Conservation (phyloP, 2,329 filamentous ascomycete genomes). For the Magnaporthiopsis rhizophila region DNA sequence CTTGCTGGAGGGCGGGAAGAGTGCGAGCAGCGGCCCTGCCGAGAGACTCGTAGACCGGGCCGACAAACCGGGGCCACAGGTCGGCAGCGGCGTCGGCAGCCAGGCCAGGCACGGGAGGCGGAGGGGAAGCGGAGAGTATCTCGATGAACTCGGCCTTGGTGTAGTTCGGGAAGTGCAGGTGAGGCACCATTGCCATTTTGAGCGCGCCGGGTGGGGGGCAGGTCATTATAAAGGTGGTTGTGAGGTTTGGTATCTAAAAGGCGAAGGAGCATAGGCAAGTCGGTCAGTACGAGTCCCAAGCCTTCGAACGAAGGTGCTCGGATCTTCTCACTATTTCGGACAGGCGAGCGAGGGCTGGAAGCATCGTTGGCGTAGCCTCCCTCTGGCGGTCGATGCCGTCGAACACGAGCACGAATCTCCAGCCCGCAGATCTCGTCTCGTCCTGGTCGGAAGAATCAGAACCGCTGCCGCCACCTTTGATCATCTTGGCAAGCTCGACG, state of each 20-base stretch:
- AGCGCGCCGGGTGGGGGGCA: slow-evolving; percentile 62
- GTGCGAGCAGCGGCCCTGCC: slow-evolving; percentile 74
- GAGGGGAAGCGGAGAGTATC: slow-evolving; percentile 57
- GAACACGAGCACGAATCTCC: slow-evolving; percentile 73
- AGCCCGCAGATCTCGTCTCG: slow-evolving; percentile 14
- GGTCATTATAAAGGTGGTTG: slow-evolving; percentile 68
- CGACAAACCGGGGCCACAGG: slow-evolving; percentile 74
- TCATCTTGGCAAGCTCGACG: slow-evolving; percentile 60
- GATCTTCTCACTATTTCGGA: slow-evolving; percentile 58
- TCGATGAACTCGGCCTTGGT: slow-evolving; percentile 69
- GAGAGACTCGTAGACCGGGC: slow-evolving; percentile 80
- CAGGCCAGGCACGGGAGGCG: slow-evolving; percentile 39
- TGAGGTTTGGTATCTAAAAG: slow-evolving; percentile 66
- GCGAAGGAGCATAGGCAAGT: background rate
- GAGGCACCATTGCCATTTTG: slow-evolving; percentile 60
- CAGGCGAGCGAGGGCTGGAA: slow-evolving; percentile 73
- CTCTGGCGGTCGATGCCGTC: slow-evolving; percentile 81
- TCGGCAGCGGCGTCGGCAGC: slow-evolving; percentile 49
- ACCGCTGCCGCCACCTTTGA: slow-evolving; percentile 33
- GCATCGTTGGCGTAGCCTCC: slow-evolving; percentile 68
- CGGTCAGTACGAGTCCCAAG: background rate
- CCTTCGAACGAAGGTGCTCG: background rate
- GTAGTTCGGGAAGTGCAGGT: slow-evolving; percentile 80
- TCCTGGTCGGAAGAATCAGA: slow-evolving; percentile 15
- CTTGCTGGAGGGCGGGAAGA: slow-evolving; percentile 61